Base-by-base conservation (phyloP, 345 rosid species). In the Trapa incisa region DNA sequence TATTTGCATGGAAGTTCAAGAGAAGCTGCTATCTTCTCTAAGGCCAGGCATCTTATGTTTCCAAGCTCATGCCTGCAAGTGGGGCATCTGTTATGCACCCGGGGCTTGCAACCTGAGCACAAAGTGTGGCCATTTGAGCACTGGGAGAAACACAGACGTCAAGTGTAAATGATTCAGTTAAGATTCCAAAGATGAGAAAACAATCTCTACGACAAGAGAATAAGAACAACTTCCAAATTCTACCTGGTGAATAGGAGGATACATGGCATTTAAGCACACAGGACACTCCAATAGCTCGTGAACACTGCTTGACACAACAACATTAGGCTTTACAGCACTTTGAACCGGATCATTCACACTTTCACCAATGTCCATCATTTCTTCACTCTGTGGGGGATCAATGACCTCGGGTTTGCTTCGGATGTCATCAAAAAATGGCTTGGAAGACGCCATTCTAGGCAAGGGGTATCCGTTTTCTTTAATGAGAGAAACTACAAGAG, bases 181-280 rank as follows among this genome's bases (percentile, higher is more conserved):
- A 8, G 52, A 65, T 41, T 17, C 50, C 17, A 65, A 11, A n/a
- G 63, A 58, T 8, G 38, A 35, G 29, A 22, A 22, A 22, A 22
- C 29, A 22, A 22, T 22, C 29, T 22, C 29, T 22, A 37, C n/a
- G 7, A 16, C 4, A 33, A 36, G 9, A 36, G 29, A 13, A 12
- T 6, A 63, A 32, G 61, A 43, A 47, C 22, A 22, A 22, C 37
- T 41, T 35, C 13, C 42, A 22, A 47, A 41, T 65, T 78, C 66
- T 76, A 89, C 96, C 96, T 89, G 96, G 68, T 89, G 96, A 73
- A 89, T 86, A 38, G 96, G 96, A 29, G 92, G 96, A 79, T 89
- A 89, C 96, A 89, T 89, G 12, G 88, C 89, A 72, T 86, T 86
- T 72, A 86, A 79, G 82, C 96, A 89, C 70, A 89, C 96, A 41